phyloP scores from a whole-genome alignment of 306 rosid genomes.

The Malus sylvestris region DNA sequence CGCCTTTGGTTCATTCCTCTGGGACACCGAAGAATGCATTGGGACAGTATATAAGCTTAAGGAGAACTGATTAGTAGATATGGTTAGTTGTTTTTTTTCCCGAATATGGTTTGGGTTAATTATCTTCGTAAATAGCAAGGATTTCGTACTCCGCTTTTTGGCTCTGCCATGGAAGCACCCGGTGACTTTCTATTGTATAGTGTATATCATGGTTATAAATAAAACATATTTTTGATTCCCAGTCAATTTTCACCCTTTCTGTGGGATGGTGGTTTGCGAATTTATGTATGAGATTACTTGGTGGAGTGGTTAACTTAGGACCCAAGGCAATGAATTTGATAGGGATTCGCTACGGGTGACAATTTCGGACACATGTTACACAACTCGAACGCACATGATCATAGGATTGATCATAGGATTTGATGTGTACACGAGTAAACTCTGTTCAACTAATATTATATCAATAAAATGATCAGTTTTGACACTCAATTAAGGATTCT shows the following conservation, averaged over 20 bases:
- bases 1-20: conserved; percentile 87
- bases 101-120: conserved; percentile 14
- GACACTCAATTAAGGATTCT: neutral
- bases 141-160: conserved; percentile 8
- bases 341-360: too few relatives aligned
- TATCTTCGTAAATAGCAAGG: conserved; percentile 38
- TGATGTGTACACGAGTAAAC: neutral
- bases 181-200: conserved; percentile 29
- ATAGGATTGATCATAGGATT: too few relatives aligned
- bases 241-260: neutral
- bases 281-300: neutral
- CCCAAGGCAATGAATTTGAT: too few relatives aligned
- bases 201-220: conserved; percentile 1
- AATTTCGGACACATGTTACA: too few relatives aligned
- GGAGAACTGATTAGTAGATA: conserved; percentile 37
- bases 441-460: too few relatives aligned
- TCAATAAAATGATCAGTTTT: neutral
- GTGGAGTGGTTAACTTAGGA: neutral
- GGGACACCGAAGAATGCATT: conserved; percentile 90
- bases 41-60: conserved; percentile 65
- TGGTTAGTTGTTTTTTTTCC: neutral
- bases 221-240: neutral
- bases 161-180: neutral
- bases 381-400: too few relatives aligned
- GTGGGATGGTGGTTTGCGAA: neutral